Base-by-base conservation (phyloP, 1,284 basidiomycete genomes). In the Ceratobasidium sp. region DNA sequence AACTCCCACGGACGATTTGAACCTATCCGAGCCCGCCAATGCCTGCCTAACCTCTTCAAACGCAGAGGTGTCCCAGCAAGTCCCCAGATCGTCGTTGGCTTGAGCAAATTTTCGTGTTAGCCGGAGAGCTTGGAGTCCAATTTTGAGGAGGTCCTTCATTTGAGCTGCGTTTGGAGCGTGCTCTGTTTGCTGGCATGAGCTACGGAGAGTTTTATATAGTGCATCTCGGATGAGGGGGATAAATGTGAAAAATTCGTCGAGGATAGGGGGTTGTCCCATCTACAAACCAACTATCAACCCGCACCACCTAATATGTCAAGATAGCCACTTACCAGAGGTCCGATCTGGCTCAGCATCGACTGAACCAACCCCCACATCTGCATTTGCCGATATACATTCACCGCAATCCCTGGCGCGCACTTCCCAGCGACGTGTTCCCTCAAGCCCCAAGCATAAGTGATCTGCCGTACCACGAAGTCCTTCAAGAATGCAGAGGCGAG, bases 131-230 rank as follows among this genome's bases (percentile, higher is more conserved):
- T 89, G 84, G 7, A 95, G 85, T 0, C 87, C 91, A 70, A 95
- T 86, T 84, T 96, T 97, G 79, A 95, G 85, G 18, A 96, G 84
- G 41, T 96, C 94, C 84, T 96, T 97, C 82, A 94, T 83, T 78
- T 96, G 92, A 8, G 89, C 84, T 0, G 92, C 87, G 38, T 90
- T 93, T 76, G 94, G 85, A 3, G 86, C 84, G 30, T 82, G 81
- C 18, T 87, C 85, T 30, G 78, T 20, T 20, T 88, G 86, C 2
- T 86, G 83, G 82, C 90, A 90, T 8, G 92, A 90, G 18, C 85
- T 83, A 10, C 85, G 85, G 38, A 93, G 83, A 66, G 89, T 84
- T 35, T 87, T 85, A 64, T 90, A 86, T 33, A 95, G 84, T 2
- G 85, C 84, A 68, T 86, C 82, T 69, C 89, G 88, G 74, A 94